phyloP scores from a whole-genome alignment of 768 basidiomycete genomes.

The Mycena galopus region DNA sequence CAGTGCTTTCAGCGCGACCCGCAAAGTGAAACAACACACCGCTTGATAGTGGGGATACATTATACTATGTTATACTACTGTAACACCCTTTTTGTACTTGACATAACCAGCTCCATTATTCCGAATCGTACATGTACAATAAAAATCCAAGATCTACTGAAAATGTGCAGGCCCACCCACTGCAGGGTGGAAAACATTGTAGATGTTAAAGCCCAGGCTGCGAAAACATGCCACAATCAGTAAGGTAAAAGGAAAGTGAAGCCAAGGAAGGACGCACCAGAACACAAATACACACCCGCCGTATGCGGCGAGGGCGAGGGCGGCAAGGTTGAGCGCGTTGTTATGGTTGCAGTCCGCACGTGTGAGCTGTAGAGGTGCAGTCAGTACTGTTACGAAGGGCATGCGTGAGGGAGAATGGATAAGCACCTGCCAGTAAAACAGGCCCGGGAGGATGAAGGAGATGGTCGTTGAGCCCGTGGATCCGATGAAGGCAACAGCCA shows the following conservation, averaged over 20 bases:
- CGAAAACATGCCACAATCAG: not conserved
- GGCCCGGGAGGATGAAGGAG: conserved; percentile 93
- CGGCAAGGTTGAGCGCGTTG: conserved; percentile 65
- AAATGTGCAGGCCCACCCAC: conserved; percentile 40
- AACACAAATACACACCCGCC: conserved; percentile 86
- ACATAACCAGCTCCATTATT: no score
- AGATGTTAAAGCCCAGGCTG: conserved; percentile 87
- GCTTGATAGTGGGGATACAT: no score
- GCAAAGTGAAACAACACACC: no score
- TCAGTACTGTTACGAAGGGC: no score
- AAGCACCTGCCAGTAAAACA: conserved; percentile 92
- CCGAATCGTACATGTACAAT: no score
- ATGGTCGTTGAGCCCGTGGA: conserved; percentile 97
- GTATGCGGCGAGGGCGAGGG: conserved; percentile 79
- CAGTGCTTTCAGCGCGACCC: no score
- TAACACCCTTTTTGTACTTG: no score
- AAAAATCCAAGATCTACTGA: no score
- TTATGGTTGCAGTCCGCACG: conserved; percentile 70
- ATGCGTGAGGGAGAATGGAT: not conserved
- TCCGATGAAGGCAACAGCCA: conserved; percentile 97
- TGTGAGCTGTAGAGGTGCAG: no score
- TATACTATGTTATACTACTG: no score
- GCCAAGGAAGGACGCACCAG: conserved; percentile 73
- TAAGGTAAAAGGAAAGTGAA: not conserved
- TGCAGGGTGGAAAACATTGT: conserved; percentile 63